Evolutionary conservation across 2,329 filamentous ascomycete species (phyloP), one percentile per base, ranked within the genome.

Genomic region (Trichoderma sp.): DNA sequence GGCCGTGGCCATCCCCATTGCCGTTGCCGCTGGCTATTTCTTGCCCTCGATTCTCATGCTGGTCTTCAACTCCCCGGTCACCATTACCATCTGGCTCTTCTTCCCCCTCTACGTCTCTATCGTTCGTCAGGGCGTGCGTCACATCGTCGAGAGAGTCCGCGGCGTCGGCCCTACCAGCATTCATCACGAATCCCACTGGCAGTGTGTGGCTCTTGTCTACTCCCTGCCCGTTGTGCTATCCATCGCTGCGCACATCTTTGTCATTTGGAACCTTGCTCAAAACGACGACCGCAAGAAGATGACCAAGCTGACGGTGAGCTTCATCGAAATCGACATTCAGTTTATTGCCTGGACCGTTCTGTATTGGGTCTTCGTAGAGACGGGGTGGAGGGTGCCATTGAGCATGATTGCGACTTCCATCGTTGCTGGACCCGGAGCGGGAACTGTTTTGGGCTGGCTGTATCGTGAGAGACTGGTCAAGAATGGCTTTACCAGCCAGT

Each of bases 301-400:
- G 80, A 85, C 84, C n/a, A 79, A 80, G 39, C 80, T 81, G 13
- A 80, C 79, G 0, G 73, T 82, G 59, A 76, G 75, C 56, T 82
- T 84, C 63, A 79, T 86, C 64, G 79, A 81, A 72, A 80, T 86
- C 56, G 80, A 86, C 69, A 70, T 78, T 6, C 74, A 80, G 27
- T 84, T 82, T 69, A 76, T 84, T 53, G 77, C 75, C 2, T 74
- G 82, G 71, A 84, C 84, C 1, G 80, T 85, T 5, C 70, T 86
- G 35, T 86, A 86, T 73, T 86, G 84, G 84, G 75, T 86, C 37
- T 74, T 85, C 45, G 82, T 84, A 17, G 84, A 86, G 73, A 80
- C 81, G 0, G 84, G 84, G 19, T 81, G 81, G 79, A 74, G 75
- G 35, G 78, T 76, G 19, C 79, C 77, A 4, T 70, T 77, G 9